Evolutionary conservation across 495 filamentous ascomycete genomes (phyloP).

Genomic region (Penicillium manginii): DNA sequence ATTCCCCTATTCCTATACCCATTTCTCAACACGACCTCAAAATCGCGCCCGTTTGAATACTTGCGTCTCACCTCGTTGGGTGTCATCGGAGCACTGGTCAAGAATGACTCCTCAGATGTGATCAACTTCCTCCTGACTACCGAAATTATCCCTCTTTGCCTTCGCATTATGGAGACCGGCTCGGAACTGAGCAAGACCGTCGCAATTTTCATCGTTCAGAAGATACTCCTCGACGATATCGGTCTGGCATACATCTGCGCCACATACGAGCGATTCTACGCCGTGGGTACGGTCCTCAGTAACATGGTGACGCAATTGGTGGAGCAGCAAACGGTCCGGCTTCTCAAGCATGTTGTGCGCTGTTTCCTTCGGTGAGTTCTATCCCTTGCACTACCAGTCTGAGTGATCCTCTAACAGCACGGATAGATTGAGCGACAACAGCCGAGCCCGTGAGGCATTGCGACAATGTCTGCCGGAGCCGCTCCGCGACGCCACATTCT

Average conservation of each 20-base stretch:
- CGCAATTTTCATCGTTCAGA: slow-evolving; percentile 99
- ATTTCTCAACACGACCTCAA: slow-evolving; percentile 98
- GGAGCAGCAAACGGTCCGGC: slow-evolving; percentile 92
- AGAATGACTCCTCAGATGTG: slow-evolving; percentile 98
- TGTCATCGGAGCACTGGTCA: slow-evolving; percentile 95
- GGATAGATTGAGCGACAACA: slow-evolving; percentile 88
- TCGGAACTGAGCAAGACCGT: slow-evolving; percentile 99
- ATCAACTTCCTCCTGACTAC: slow-evolving; percentile 99
- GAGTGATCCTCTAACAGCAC: slow-evolving; percentile 20
- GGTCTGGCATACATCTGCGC: slow-evolving; percentile 99
- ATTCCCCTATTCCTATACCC: slow-evolving; percentile 98
- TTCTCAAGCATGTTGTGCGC: slow-evolving; percentile 96
- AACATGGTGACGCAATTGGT: slow-evolving; percentile 99
- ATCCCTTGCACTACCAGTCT: background rate
- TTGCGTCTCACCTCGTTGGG: slow-evolving; percentile 96
- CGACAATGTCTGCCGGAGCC: slow-evolving; percentile 97
- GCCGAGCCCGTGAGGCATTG: slow-evolving; percentile 90
- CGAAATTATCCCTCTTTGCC: slow-evolving; percentile 97
- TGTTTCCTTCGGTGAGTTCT: slow-evolving; percentile 86
- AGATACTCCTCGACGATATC: slow-evolving; percentile 95
- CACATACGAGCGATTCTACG: slow-evolving; percentile 99
- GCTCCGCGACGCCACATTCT: slow-evolving; percentile 95
- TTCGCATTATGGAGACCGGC: slow-evolving; percentile 99
- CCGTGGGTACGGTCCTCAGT: slow-evolving; percentile 94
- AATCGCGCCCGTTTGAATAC: slow-evolving; percentile 97